Base-by-base conservation (phyloP, 2,329 filamentous ascomycete species). In the Mollisia scopiformis region DNA sequence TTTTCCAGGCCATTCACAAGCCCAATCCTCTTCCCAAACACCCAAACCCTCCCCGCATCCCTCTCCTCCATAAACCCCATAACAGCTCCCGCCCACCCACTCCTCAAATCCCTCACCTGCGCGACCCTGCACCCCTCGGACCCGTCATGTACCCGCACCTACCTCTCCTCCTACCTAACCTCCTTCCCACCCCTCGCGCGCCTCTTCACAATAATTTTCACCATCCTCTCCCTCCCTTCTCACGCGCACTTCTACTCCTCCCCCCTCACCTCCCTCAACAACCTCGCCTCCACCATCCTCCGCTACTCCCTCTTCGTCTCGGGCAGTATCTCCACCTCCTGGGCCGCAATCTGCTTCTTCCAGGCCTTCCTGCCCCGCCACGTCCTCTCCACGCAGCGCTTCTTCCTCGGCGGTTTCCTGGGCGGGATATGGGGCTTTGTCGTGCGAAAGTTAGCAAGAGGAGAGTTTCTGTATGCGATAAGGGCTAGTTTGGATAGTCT, bases 271-370 rank as follows among this genome's bases (percentile, higher is more conserved):
- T 85, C 88, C 2, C 75, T 93, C 13, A 90, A 90, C 72, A 74
- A 74, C 4, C 81, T 97, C 11, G 80, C 90, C 1, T 83, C 86
- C 33, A 82, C 82, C 31, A 88, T 94, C 21, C 82, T 97, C 30
- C 85, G 89, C 63, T 88, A 91, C 74, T 88, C 89, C 0, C 82
- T 91, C 4, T 93, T 96, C 70, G 79, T 92, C 52, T 93, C 93
- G 0, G 91, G 91, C 16, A 84, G 91, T n/a, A 87, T 97, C 60
- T 92, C 92, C 14, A 92, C 92, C 0, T 86, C 88, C 31, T 99
- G 95, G 95, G 93, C 88, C 1, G 89, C 87, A 59, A 88, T 97
- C 68, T 99, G 94, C 78, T 83, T 97, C 71, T 93, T 97, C 80
- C 92, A 96, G 75, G 80, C 84, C 49, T 83, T 89, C 71, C 82